Evolutionary conservation across 306 rosid genomes (phyloP).

Genomic region (Cucurbita moschata): DNA sequence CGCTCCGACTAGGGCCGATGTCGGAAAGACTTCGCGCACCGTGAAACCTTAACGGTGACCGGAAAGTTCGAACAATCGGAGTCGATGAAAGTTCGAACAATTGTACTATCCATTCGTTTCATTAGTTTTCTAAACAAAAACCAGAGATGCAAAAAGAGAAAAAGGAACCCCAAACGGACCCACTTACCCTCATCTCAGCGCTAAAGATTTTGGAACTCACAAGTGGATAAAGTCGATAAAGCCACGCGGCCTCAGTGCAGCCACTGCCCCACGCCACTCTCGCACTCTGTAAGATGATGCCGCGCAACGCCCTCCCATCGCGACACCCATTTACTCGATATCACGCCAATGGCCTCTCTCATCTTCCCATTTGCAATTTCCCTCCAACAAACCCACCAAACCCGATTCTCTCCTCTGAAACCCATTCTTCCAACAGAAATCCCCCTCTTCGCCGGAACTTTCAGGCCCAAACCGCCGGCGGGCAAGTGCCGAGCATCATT

Average conservation of each 20-base stretch:
- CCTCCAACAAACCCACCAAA: slow-evolving; percentile 25
- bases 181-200: background rate
- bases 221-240: slow-evolving; percentile 25
- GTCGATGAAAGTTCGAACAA: background rate
- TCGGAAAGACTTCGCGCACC: slow-evolving; percentile 15
- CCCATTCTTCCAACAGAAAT: slow-evolving; percentile 10
- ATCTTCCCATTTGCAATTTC: slow-evolving; percentile 34
- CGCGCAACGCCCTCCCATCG: background rate
- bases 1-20: too few relatives aligned
- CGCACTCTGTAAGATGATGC: background rate
- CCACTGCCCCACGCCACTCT: slow-evolving; percentile 9
- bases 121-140: too few relatives aligned
- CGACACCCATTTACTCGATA: background rate
- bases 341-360: slow-evolving; percentile 36
- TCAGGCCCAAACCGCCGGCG: slow-evolving; percentile 8
- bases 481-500: slow-evolving; percentile 34
- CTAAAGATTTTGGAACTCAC: background rate
- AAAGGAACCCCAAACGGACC: background rate
- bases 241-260: slow-evolving; percentile 23
- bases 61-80: background rate
- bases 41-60: background rate
- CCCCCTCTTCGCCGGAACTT: slow-evolving; percentile 26
- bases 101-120: too few relatives aligned
- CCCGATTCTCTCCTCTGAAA: slow-evolving; percentile 24
- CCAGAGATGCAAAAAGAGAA: background rate